Conservation (phyloP, 1,284 basidiomycete species). For the Sporisorium scitamineum region DNA sequence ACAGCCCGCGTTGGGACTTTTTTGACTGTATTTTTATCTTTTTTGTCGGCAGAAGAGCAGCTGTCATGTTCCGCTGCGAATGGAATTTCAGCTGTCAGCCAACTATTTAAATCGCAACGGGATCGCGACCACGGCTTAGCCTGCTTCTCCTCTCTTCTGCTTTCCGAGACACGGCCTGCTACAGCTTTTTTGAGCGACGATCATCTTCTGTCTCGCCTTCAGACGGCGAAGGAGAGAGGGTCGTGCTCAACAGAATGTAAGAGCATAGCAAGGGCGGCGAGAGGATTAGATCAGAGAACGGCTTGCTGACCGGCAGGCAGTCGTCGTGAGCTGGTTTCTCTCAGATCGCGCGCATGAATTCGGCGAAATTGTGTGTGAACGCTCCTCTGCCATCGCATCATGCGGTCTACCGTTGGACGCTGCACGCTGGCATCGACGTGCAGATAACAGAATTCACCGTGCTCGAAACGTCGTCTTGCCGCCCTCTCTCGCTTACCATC, state of each 20-base stretch:
- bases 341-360: conserved; percentile 7
- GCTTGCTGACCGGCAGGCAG: not conserved
- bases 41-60: not conserved
- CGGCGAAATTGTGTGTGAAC: not conserved
- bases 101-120: not conserved
- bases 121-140: not conserved
- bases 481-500: not conserved
- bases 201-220: not conserved
- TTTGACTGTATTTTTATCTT: not conserved
- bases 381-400: not conserved
- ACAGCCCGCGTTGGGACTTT: conserved; percentile 2
- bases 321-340: not conserved
- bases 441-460: conserved; percentile 3
- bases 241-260: too few relatives aligned
- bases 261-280: too few relatives aligned
- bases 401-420: not conserved
- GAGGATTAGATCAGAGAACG: too few relatives aligned
- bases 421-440: conserved; percentile 17
- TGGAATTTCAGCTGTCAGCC: conserved; percentile 4
- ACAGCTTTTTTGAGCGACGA: not conserved
- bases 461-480: not conserved
- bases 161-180: not conserved
- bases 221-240: not conserved
- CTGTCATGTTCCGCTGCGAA: conserved; percentile 8
- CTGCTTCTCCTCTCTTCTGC: not conserved